Conservation (phyloP, 805 yeast genomes). For the Clavispora phyllophila region DNA sequence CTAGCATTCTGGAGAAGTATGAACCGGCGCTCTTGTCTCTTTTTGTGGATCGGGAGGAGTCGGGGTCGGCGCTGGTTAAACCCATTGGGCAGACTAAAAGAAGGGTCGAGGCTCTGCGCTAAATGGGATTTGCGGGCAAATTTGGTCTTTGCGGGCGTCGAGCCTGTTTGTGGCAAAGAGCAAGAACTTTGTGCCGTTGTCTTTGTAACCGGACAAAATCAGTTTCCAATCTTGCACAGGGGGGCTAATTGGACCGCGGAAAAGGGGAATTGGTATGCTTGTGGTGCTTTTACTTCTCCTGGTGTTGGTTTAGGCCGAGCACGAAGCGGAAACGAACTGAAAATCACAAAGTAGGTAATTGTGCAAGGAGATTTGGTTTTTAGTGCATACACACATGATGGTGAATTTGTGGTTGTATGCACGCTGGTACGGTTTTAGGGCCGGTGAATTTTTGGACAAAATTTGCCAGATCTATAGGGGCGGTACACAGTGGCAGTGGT, state of each 20-base stretch:
- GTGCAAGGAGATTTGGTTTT: not conserved
- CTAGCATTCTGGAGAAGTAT: conserved; percentile 7
- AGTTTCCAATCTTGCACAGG: not conserved
- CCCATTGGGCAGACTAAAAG: not conserved
- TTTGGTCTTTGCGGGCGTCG: not conserved
- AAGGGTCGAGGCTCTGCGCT: not conserved
- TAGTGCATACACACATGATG: not conserved
- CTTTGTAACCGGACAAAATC: not conserved
- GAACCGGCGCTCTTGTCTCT: conserved; percentile 12
- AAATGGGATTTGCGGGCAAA: not conserved
- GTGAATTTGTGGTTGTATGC: not conserved
- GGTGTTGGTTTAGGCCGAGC: not conserved
- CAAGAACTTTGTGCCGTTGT: not conserved
- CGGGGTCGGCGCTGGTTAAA: conserved; percentile 1
- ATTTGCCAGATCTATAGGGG: too few species aligned
- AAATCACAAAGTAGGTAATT: not conserved
- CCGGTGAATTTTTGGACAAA: too few species aligned
- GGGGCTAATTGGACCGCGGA: not conserved
- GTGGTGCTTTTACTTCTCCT: not conserved
- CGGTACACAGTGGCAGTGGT: too few species aligned
- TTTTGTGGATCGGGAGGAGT: conserved; percentile 6
- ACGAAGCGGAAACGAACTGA: not conserved
- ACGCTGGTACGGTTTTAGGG: too few species aligned
- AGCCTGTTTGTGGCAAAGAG: not conserved
- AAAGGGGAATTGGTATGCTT: not conserved